Evolutionary conservation across 306 rosid species (phyloP), one percentile per base, ranked within the genome.

Genomic region (Quercus wislizeni): DNA sequence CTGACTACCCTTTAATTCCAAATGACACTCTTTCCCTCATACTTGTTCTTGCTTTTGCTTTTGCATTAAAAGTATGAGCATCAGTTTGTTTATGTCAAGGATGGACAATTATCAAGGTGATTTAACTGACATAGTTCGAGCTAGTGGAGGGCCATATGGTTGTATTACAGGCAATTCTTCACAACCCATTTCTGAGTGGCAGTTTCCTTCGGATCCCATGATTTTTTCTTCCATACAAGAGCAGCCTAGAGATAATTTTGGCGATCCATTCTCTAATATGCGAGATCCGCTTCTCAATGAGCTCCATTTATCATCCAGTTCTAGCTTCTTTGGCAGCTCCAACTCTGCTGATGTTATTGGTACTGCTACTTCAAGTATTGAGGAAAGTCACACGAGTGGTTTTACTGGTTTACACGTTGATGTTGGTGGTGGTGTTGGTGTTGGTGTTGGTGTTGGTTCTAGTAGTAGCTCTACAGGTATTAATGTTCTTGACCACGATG

Each of bases 71-170:
- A 82, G 70, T 72, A 90, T 88, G 97, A 90, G 94, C 81, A 82
- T 87, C 75, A 79, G 88, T 77, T 82, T 87, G 76, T 81, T 83
- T 46, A 21, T 73, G 38, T 74, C 73, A 69, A 78, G 41, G 71
- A 92, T 92, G 97, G 97, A 94, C 51, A 91, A 87, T 84, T 87
- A 78, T 43, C 97, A 88, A 87, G 98, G 97, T 25, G 98, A 94
- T 87, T 87, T 94, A 74, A 90, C 92, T 23, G 98, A 94, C 77
- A 88, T 94, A 76, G 51, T 94, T 11, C 85, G 94, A 78, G 91
- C 85, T 14, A 83, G 82, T 18, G 77, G 76, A 12, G 80, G 85
- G 17, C 84, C 73, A 55, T 67, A 75, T 38, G 89, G 84, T 63
- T 67, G 75, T 12, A 70, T 28, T 51, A 7, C 80, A 6, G 52